Evolutionary conservation across 2,329 filamentous ascomycete genomes (phyloP), one percentile per base, ranked within the genome.

Genomic region (Colletotrichum liriopes): DNA sequence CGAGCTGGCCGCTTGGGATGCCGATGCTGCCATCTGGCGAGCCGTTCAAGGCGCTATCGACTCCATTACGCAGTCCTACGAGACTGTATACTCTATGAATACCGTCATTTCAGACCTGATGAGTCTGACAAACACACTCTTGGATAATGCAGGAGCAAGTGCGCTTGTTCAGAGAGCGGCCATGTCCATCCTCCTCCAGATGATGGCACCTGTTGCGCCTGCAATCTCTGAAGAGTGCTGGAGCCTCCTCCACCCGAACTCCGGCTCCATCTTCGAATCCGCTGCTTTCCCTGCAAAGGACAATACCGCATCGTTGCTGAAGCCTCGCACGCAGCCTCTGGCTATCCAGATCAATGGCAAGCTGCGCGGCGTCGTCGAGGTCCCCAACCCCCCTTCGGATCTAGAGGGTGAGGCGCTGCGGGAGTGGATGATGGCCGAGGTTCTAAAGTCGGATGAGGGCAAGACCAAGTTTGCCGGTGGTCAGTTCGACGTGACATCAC

Each of bases 291-390:
- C 93, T 0, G 78, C 75, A 0, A 78, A 83, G 3, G 90, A 92
- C 73, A 86, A 84, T 35, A 86, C 86, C 59, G 76, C 86, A 67
- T 78, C 85, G 74, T 78, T 88, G 75, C 80, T 92, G 75, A 82
- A 87, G 76, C 82, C 86, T 65, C 81, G 86, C 74, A 84, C 82
- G 74, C 82, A 87, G 79, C 83, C 80, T 4, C 93, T 91, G 74
- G 92, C 92, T 0, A 91, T 97, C 20, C 93, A 95, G 77, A 83
- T 97, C 73, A 94, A 97, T 78, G 94, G 94, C n/a, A 95, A 93
- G 80, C 81, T 93, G 74, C 90, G 90, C 47, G 92, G 92, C 73
- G 89, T 89, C 0, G 87, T 92, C n/a, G 85, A 91, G 2, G 90
- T 96, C 32, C 86, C 89, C 0, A 85, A 86, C 37, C 84, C 86